Evolutionary conservation across 306 rosid genomes (phyloP), one percentile per base, ranked within the genome.

Genomic region (Quercus variabilis): DNA sequence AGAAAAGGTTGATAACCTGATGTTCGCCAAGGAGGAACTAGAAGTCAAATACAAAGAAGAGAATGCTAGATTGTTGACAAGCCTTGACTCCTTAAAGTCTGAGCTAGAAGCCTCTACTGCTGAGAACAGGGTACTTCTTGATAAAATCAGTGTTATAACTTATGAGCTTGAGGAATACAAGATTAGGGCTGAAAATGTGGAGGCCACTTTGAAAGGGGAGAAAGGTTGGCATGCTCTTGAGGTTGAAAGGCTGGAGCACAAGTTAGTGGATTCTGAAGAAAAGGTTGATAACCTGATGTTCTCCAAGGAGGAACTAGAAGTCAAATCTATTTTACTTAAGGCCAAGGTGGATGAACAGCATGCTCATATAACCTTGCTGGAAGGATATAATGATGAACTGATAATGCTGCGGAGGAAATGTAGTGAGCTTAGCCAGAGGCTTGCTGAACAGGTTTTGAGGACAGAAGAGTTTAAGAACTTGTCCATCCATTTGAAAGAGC

Each of bases 401-500:
- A 63, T 52, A 75, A 74, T 72, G 84, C 74, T 93, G 88, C 92
- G 88, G 74, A 86, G 74, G 65, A 92, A 86, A 74, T 91, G 90
- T 59, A 78, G 74, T 69, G 96, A 90, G 57, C 89, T 96, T 78
- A 83, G 74, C 75, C 87, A 83, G 79, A 93, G 86, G 86, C 96
- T 93, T 78, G 84, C 99, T 21, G 94, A 93, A 81, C 99, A 96
- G 86, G 89, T 88, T 81, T 88, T 91, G 78, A 96, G 85, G 88
- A 89, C 97, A 0, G 96, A 93, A 81, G 99, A 93, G 86, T 96
- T 90, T 67, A 93, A 93, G 86, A 96, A 96, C 80, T 83, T 96
- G 92, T 90, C 97, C 78, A 85, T 84, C 87, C 96, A 91, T 86
- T 89, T 96, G 88, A 96, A 93, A 94, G 99, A 93, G 83, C 96